Base-by-base conservation (phyloP, 352 stramenopile species). In the Peronospora belbahrii region DNA sequence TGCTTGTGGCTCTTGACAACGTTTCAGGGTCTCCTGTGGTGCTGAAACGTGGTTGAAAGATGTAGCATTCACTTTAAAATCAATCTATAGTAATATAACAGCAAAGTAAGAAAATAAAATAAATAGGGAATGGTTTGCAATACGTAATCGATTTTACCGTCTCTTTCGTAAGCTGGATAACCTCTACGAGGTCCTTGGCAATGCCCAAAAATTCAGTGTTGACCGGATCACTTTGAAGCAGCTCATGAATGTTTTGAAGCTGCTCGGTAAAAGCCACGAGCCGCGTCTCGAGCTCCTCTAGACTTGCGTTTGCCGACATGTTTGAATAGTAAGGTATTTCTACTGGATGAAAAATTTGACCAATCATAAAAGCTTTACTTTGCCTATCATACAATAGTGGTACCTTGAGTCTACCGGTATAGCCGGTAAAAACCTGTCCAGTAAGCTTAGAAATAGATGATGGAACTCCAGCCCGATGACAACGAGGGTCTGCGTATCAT, bases 81-180 rank as follows among this genome's bases (percentile, higher is more conserved):
- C 60, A 32, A 74, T 74, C 64, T 74, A 15, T 5, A 40, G 19
- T 24, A 9, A 20, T 17, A 42, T 17, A 38, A 2, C 15, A 46
- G 10, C 30, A 55, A 48, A 45, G 50, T 50, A 42, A 23, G 0
- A 25, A 30, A 4, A 25, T 47, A 11, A 47, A 36, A 3, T 13
- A 27, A 38, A 49, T n/a, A n/a, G n/a, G n/a, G n/a, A 22, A 6
- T 1, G 4, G 14, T 17, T 23, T 14, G 19, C 18, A 38, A 22
- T 15, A 9, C 9, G 3, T 28, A 3, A 31, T 8, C 6, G 8
- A 28, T 24, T n/a, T 6, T 40, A 88, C 75, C 75, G 81, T 84
- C 62, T 89, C 75, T 46, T 86, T 82, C 18, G 81, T 92, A 41
- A 92, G 72, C n/a, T 67, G 71, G 45, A 92, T 88, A 40, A 92